Conservation (phyloP, 23 red algal species). For the Gracilariopsis chorda region DNA sequence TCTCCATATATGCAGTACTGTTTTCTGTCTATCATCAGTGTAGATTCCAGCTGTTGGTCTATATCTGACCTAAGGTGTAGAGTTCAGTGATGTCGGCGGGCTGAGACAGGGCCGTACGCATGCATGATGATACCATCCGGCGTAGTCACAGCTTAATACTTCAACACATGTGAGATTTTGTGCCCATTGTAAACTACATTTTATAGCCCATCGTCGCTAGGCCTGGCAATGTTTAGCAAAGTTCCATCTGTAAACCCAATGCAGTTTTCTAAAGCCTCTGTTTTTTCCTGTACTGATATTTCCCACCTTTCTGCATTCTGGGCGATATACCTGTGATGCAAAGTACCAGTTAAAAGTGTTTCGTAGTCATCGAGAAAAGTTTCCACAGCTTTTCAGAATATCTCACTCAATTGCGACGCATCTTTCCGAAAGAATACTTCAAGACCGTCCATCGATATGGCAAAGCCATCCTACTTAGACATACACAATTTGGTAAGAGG, state of each 20-base stretch:
- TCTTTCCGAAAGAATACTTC: too few species aligned
- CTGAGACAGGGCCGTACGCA: not conserved
- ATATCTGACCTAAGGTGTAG: not conserved
- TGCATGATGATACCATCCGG: slow-evolving; percentile 6
- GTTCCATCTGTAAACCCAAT: slow-evolving; percentile 10
- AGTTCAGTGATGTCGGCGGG: slow-evolving; percentile 8
- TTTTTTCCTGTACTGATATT: not conserved
- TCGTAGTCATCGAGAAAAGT: not conserved
- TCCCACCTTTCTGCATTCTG: not conserved
- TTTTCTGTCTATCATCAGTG: not conserved
- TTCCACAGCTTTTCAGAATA: not conserved
- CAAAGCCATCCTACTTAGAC: too few species aligned
- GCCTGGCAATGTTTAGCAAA: not conserved
- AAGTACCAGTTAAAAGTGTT: not conserved
- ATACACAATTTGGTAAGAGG: too few species aligned
- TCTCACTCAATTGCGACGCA: too few species aligned
- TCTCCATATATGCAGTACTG: not conserved
- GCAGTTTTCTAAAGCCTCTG: not conserved
- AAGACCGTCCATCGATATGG: too few species aligned
- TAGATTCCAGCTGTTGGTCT: not conserved
- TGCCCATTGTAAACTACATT: slow-evolving; percentile 28
- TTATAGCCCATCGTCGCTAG: not conserved
- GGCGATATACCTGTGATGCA: not conserved
- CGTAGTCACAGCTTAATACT: slow-evolving; percentile 13
- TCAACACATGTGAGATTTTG: not conserved